Base-by-base conservation (phyloP, 2,329 filamentous ascomycete species). In the Aspergillus unguis region DNA sequence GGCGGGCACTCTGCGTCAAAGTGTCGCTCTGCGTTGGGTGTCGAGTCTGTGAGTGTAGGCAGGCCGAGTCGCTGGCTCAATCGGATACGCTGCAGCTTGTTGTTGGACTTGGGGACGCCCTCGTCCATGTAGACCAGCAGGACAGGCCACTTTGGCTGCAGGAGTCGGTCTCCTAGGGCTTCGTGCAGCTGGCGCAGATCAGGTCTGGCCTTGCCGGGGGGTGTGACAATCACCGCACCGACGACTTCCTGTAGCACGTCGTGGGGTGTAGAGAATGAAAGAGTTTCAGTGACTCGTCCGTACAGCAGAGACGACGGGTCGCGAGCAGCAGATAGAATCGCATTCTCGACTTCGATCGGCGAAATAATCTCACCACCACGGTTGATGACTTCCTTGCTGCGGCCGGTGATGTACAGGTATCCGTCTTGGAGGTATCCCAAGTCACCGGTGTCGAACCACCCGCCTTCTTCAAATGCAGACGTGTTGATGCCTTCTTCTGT, bases 321-420 rank as follows among this genome's bases (percentile, higher is more conserved):
- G 42, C 72, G 67, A 4, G 78, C 71, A 8, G 77, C 75, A 1
- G 74, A 68, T 40, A 81, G 69, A 52, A 83, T 76, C 7, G 79
- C 80, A 57, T 82, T 77, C 59, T 83, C 80, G n/a, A 83, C 74
- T 59, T 83, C 80, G 49, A 82, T 81, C 0, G 80, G 80, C 4
- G 78, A 81, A 52, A 83, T 82, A n/a, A 82, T 72, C 61, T 83
- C 80, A 32, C 80, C 80, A 33, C 80, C 80, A 8, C 80, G 75
- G 60, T 82, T 82, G 64, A 82, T 81, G 50, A 82, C 77, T 51
- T 82, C 80, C 58, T 82, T 82, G 61, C 74, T 80, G 29, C 80
- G 73, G 6, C 79, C 80, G 2, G 79, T 82, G 56, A 82, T 77
- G 63, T 76, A 81, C 6, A 82, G 71, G 56, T 77, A 81, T 27